Conservation (phyloP, 805 yeast species). For the Lipomyces sp. region DNA sequence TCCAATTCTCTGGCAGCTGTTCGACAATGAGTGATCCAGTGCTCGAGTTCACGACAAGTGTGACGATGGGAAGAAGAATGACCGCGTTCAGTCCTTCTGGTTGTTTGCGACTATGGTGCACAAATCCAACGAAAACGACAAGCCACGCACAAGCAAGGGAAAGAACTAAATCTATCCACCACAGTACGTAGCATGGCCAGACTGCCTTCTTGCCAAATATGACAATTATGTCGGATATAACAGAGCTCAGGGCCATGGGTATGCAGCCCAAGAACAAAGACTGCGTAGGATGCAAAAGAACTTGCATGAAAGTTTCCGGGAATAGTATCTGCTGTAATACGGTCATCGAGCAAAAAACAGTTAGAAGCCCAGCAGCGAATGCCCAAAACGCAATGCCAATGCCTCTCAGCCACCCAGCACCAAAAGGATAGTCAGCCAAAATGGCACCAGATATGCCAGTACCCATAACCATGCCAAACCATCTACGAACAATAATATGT, state of each 20-base stretch:
- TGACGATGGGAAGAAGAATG: conserved; percentile 73
- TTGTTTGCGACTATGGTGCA: conserved; percentile 47
- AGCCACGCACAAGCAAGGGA: conserved; percentile 67
- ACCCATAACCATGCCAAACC: conserved; percentile 84
- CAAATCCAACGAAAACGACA: conserved; percentile 58
- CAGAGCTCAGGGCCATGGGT: conserved; percentile 77
- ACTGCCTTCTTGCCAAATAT: conserved; percentile 52
- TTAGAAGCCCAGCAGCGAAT: conserved; percentile 53
- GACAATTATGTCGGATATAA: conserved; percentile 60
- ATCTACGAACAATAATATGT: conserved; percentile 39
- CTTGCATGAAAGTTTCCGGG: conserved; percentile 44
- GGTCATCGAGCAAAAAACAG: conserved; percentile 52
- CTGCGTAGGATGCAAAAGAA: conserved; percentile 51
- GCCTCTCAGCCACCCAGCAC: conserved; percentile 59
- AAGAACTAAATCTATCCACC: conserved; percentile 70
- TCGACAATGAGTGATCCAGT: conserved; percentile 63
- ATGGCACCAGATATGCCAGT: conserved; percentile 72
- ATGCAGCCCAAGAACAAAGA: conserved; percentile 76
- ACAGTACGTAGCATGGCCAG: conserved; percentile 62
- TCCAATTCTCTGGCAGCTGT: conserved; percentile 53
- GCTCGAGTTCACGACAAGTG: conserved; percentile 76
- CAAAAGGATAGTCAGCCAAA: conserved; percentile 68
- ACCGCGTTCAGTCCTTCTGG: conserved; percentile 57
- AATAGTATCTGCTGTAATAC: conserved; percentile 50
- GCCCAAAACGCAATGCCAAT: conserved; percentile 68